Evolutionary conservation across 208 protist genomes (phyloP), one percentile per base, ranked within the genome.

Genomic region (Trypanosoma lewisi): DNA sequence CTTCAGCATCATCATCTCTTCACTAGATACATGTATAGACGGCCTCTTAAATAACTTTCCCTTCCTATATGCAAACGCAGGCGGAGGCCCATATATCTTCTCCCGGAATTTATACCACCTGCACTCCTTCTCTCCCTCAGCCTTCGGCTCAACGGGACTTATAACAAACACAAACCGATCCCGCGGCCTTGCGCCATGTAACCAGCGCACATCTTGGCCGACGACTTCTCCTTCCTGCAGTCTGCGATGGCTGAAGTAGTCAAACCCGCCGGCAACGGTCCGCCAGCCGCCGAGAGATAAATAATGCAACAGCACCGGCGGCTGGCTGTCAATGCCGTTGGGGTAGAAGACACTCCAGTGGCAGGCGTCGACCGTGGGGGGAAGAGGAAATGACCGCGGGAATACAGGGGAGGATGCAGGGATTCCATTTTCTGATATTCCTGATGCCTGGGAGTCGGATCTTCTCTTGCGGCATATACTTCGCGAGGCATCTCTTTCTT

Each of bases 291-390:
- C 86, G 4, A 93, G 47, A 7, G 66, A 60, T 11, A 85, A 51
- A 73, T 89, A 89, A 62, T 93, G 86, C 62, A 93, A 60, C 45
- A 82, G 25, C 16, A 89, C 65, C 5, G 86, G 83, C 0, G 86
- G 75, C 36, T 75, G 70, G 19, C 53, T 50, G 1, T 80, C 77
- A 7, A 79, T 79, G 0, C 82, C 83, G 0, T 70, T 25, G 0
- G 86, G 82, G 39, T 84, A 93, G 57, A 93, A 93, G 7, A 89
- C 64, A 62, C 76, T 85, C 2, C 77, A 69, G 66, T 86, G 80
- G 16, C 51, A 62, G 48, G 23, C 4, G 2, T 31, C 21, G 48
- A 9, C 17, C 3, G 2, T 12, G 11, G 9, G 27, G 2, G 16
- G 11, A 17, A n/a, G 27, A 12, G n/a, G 23, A 28, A 31, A 33